Conservation (phyloP, 768 basidiomycete species). For the Russula ochroleuca region DNA sequence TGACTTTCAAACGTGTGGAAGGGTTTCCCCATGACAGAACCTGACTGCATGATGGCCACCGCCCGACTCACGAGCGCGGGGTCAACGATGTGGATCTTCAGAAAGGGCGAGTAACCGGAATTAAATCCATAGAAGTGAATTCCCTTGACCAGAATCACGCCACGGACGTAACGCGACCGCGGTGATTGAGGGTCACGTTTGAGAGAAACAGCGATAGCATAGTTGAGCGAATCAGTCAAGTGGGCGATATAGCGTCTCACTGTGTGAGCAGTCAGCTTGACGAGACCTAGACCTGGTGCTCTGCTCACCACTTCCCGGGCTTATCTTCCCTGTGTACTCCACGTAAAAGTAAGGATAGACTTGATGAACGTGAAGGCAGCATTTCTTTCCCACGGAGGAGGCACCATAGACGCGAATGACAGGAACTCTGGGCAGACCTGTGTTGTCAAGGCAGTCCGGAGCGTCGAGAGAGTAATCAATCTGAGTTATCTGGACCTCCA, state of each 20-base stretch:
- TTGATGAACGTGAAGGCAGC: conserved; percentile 89
- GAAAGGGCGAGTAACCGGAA: conserved; percentile 75
- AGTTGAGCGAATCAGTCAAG: conserved; percentile 73
- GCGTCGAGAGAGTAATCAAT: conserved; percentile 61
- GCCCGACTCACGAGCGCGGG: conserved; percentile 66
- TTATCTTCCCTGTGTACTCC: conserved; percentile 68
- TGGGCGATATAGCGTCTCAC: conserved; percentile 69
- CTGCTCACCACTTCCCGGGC: conserved; percentile 57
- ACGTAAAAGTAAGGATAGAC: conserved; percentile 92
- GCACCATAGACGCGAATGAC: conserved; percentile 83
- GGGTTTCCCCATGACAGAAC: conserved; percentile 72
- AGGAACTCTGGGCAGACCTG: conserved; percentile 59
- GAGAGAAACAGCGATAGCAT: conserved; percentile 78
- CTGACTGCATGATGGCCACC: conserved; percentile 73
- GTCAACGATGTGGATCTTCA: conserved; percentile 77
- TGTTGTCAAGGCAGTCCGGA: conserved; percentile 62
- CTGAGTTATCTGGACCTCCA: conserved; percentile 47
- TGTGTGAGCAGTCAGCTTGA: conserved; percentile 32
- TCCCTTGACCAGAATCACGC: conserved; percentile 86
- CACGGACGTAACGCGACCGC: conserved; percentile 61
- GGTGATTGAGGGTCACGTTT: conserved; percentile 62
- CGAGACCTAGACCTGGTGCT: not conserved
- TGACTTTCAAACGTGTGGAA: conserved; percentile 88
- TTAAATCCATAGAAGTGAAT: conserved; percentile 95
- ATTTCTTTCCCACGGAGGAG: conserved; percentile 68